Percentiles rank a stretch among this genome's conserved stretches.
phyloP scores from a whole-genome alignment of 768 basidiomycete genomes.

The Leccinum boreale region DNA sequence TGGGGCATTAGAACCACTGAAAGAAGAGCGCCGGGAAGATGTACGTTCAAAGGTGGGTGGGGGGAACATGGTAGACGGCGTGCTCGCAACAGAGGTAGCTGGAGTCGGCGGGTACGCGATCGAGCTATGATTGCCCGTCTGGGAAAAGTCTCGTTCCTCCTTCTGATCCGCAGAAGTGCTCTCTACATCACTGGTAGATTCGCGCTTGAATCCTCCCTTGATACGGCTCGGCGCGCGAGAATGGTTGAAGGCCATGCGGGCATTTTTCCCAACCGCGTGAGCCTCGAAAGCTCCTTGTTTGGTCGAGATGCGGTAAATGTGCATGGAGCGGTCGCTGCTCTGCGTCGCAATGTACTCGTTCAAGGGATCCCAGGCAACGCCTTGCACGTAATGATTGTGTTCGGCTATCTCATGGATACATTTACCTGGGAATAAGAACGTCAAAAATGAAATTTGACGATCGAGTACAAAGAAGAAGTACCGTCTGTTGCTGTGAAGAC shows the following conservation, averaged over 20 bases:
- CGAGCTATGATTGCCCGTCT: constrained; percentile 31
- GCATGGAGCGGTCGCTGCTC: constrained; percentile 93
- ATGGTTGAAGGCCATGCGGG: constrained; percentile 65
- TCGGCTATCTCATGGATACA: constrained; percentile 89
- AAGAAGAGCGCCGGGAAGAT: constrained; percentile 59
- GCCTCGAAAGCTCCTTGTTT: constrained; percentile 84
- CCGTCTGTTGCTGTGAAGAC: constrained; percentile 78
- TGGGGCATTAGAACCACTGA: constrained; percentile 80
- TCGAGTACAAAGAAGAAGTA: constrained; percentile 22
- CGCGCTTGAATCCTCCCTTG: constrained; percentile 55
- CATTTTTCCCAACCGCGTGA: constrained; percentile 88
- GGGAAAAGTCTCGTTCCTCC: constrained; percentile 32
- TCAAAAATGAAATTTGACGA: neutral
- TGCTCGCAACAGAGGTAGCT: constrained; percentile 64
- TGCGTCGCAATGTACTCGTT: constrained; percentile 98
- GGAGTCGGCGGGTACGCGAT: constrained; percentile 51
- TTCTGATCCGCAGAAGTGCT: constrained; percentile 58
- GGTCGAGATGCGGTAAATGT: constrained; percentile 81
- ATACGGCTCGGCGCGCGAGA: constrained; percentile 70
- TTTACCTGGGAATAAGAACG: constrained; percentile 50
- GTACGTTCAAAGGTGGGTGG: constrained; percentile 54
- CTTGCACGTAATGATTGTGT: constrained; percentile 96
- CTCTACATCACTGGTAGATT: constrained; percentile 80
- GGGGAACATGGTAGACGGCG: constrained; percentile 51
- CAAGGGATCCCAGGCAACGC: constrained; percentile 97